These are phyloP conservation scores for Rhizophora apiculata DNA, from an alignment of 345 rosid species.

Conservation along the genomic window DNA sequence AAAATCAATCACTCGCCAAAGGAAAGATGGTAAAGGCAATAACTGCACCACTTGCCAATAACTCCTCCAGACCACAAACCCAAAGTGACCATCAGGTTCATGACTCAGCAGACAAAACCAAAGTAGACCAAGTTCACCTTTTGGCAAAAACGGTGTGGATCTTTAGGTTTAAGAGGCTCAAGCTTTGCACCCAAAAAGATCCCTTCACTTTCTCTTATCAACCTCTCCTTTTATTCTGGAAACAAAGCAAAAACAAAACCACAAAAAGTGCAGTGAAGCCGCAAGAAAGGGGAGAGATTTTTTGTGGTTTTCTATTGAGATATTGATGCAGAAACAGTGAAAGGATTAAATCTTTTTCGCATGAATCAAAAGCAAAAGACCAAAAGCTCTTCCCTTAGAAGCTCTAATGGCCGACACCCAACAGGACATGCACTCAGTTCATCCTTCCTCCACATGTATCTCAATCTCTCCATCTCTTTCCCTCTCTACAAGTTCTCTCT, in stretches of 20 bases:
- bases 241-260: background rate
- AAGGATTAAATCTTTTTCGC: slow-evolving; percentile 16
- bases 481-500: background rate
- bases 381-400: slow-evolving; percentile 32
- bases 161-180: slow-evolving; percentile 22
- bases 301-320: slow-evolving; percentile 18
- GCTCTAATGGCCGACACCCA: slow-evolving; percentile 56
- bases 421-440: slow-evolving; percentile 45
- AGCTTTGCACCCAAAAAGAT: slow-evolving; percentile 16
- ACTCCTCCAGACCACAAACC: slow-evolving; percentile 25
- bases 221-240: background rate
- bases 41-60: slow-evolving; percentile 28
- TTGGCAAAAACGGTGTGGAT: slow-evolving; percentile 23
- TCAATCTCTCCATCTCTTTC: slow-evolving; percentile 1
- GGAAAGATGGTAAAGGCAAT: slow-evolving; percentile 27
- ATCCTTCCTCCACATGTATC: slow-evolving; percentile 26
- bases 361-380: slow-evolving; percentile 33
- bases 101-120: slow-evolving; percentile 17
- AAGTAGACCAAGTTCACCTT: slow-evolving; percentile 28
- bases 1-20: slow-evolving; percentile 27
- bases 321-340: slow-evolving; percentile 3
- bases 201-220: slow-evolving; percentile 4
- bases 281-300: slow-evolving; percentile 2
- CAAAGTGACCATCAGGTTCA: slow-evolving; percentile 26
- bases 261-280: slow-evolving; percentile 21